A percentile compares a stretch with the other conserved stretches of the same genome.
phyloP scores from a whole-genome alignment of 2,329 filamentous ascomycete species.

The Alternaria panax region DNA sequence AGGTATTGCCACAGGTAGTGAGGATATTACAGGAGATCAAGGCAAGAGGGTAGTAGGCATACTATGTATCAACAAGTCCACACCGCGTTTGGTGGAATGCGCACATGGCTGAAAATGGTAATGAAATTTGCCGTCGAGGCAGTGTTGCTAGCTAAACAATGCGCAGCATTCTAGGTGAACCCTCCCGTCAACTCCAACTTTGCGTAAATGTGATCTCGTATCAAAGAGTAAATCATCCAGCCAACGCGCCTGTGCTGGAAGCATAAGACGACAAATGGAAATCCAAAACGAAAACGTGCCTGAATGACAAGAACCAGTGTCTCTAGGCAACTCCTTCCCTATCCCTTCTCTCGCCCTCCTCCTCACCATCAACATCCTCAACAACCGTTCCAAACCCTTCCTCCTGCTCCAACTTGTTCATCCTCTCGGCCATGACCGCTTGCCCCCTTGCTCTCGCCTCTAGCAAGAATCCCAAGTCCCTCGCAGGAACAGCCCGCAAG shows the following conservation, averaged over 20 bases:
- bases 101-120: neutral
- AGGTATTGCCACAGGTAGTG: conserved; percentile 44
- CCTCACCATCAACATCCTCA: conserved; percentile 5
- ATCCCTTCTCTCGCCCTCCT: conserved; percentile 3
- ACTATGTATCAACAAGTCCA: neutral
- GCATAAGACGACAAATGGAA: neutral
- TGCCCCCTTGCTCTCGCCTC: conserved; percentile 16
- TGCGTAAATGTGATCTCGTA: conserved; percentile 1
- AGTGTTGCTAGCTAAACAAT: conserved; percentile 8
- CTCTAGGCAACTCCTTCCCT: neutral
- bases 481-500: conserved; percentile 27
- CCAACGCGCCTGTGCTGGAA: neutral
- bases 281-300: no score
- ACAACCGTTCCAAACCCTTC: conserved; percentile 14
- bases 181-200: neutral
- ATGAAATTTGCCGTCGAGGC: conserved; percentile 3
- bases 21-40: conserved; percentile 32
- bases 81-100: neutral
- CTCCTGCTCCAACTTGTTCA: neutral
- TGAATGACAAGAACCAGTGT: neutral
- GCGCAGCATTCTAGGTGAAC: conserved; percentile 1
- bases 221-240: neutral
- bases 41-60: neutral
- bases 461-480: conserved; percentile 30
- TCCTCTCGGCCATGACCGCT: neutral